Base-by-base conservation (phyloP, 495 filamentous ascomycete species). In the Peziza echinospora region DNA sequence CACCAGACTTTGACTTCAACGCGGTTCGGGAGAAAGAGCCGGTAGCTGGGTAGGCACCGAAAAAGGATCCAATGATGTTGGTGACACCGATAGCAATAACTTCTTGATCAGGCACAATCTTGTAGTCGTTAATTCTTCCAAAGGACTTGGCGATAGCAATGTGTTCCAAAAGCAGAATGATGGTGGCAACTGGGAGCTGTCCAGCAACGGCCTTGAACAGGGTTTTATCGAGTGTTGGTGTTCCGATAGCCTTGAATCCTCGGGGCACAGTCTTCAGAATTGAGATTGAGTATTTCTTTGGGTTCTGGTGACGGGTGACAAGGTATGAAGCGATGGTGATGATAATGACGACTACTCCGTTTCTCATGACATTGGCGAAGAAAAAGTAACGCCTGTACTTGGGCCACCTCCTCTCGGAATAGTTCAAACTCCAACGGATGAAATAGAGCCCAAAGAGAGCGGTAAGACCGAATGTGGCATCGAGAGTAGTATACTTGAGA, bases 131-230 rank as follows among this genome's bases (percentile, higher is more conserved):
- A 19, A 71, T 55, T 43, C 69, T 61, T 8, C 68, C 69, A 43
- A 71, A 72, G 5, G 66, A 68, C 49, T 72, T 72, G 13, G 66
- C 68, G 41, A 71, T 71, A 42, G 69, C 65, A 21, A 71, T 71
- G 51, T 71, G 69, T 53, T 72, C 69, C 44, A 72, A 68, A 21
- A 72, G 45, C 11, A 71, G 60, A 5, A 72, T 68, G 37, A 72
- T 61, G 23, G 71, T 61, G 23, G 55, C 55, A 30, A 58, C 55
- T 16, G 55, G 55, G 24, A 58, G 44, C 41, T 58, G 55, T 3
- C 53, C 47, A 26, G 44, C 45, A 21, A 58, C 53, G 21, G 53
- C 55, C 24, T 47, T 17, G 13, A 58, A 21, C 10, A 58, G 40
- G 8, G 30, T 40, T 16, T 28, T 40, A 16, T 58, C 53, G 26